Base-by-base conservation (phyloP, 495 filamentous ascomycete species). In the Articulospora tetracladia region DNA sequence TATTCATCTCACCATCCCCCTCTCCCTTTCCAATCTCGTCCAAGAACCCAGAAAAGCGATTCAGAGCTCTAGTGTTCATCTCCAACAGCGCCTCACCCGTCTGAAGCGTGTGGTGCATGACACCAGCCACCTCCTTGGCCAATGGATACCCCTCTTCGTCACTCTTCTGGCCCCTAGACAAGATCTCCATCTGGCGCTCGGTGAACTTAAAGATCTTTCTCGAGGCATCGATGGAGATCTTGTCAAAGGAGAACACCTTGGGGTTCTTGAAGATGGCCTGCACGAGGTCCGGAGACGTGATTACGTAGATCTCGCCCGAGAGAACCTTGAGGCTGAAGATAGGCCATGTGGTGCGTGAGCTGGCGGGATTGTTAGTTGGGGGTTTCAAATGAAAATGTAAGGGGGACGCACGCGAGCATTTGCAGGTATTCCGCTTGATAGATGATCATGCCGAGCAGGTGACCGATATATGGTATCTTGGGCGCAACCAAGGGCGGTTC, bases 401-500 rank as follows among this genome's bases (percentile, higher is more conserved):
- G 3, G 32, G 20, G 39, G 39, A 44, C 58, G 47, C 26, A 66
- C 62, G 48, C 44, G 1, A 72, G 52, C 0, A 48, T 50, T 22
- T 48, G 25, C 46, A 66, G 61, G 53, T 65, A 72, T 10, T 62
- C 57, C 1, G 58, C 63, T 55, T 72, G 62, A 32, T 70, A 41
- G 15, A 54, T 56, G 1, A 69, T 47, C 1, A 70, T 44, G 32
- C 63, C 55, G n/a, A 70, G 32, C 52, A 69, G 59, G 53, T 72
- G 70, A 3, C 70, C 70, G 48, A 72, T 55, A 7, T 70, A 46
- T 4, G 70, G 70, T 8, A 72, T 53, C 0, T 59, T 59, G 12
- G 68, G 57, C 15, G 59, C 63, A 1, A 72, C n/a, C 10, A 68
- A 23, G 1, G 70, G 68, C 0, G 70, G 70, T 52, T 72, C 70